Base-by-base conservation (phyloP, 2,329 filamentous ascomycete genomes). In the Pyrenochaeta sp. region DNA sequence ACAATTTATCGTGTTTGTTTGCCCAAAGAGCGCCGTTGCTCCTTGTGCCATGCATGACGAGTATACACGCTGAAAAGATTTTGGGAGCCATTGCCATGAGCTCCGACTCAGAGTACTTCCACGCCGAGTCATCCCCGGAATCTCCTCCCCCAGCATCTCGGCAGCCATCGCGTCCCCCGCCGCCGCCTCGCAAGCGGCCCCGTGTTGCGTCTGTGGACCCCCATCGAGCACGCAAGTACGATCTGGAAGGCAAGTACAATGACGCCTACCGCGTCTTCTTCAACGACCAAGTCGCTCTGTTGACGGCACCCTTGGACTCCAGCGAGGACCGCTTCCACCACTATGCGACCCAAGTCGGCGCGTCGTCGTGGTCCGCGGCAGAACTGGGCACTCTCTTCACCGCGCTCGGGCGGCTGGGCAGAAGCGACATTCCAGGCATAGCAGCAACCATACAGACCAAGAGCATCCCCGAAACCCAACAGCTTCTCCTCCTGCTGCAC, bases 311-410 rank as follows among this genome's bases (percentile, higher is more conserved):
- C 26, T 61, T 64, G 27, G 44, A 49, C 17, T 28, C 41, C 4
- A 15, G 29, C 6, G 31, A 35, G 14, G 22, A 31, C 10, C 41
- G 31, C 22, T 9, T 22, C 27, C 52, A 48, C 29, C 53, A 43
- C 45, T 67, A 34, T 36, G 73, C 23, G 79, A 43, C 80, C 2
- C 88, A 90, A 58, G 73, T 91, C 36, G 91, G 90, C 15, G 77
- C 83, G 18, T 84, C 85, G 1, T 55, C 72, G 8, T 97, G 93
- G 93, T 85, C 81, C 0, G 48, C 79, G 0, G 58, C 73, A 1
- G 92, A 96, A 62, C 96, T 96, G 64, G 74, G 80, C 1, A 56
- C 75, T 0, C 81, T 96, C 44, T 96, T 90, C 65, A 75, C 81
- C 10, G 80, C 82, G 0, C 68, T 95, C 3, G 76, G 79, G 1